These are phyloP conservation scores for Thelonectria rubi DNA, from an alignment of 2,329 filamentous ascomycete species.

Conservation along the genomic window DNA sequence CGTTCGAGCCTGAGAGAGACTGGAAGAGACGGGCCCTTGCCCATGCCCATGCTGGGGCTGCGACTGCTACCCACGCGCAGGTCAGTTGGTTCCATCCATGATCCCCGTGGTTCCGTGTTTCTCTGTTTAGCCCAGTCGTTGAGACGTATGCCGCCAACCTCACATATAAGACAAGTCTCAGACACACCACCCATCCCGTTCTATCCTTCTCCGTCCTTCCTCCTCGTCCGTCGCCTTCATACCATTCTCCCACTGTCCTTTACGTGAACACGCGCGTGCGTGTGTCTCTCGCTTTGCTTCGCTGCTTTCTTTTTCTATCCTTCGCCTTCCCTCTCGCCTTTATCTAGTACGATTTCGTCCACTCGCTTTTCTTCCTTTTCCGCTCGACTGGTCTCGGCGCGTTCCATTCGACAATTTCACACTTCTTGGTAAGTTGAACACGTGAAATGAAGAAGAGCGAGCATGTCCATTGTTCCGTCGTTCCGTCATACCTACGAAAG, in stretches of 20 bases:
- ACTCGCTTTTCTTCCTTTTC: conserved; percentile 20
- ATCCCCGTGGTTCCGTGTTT: conserved; percentile 1
- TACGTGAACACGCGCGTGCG: conserved; percentile 40
- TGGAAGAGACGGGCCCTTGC: conserved; percentile 25
- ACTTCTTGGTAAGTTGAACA: conserved; percentile 14
- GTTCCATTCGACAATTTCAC: neutral
- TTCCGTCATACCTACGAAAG: neutral
- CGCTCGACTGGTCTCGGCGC: conserved; percentile 22
- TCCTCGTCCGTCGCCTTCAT: conserved; percentile 13
- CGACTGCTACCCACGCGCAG: conserved; percentile 24
- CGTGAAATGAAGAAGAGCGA: neutral
- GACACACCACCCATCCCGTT: conserved; percentile 1
- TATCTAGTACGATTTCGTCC: conserved; percentile 16
- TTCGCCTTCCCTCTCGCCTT: conserved; percentile 21
- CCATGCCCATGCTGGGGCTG: conserved; percentile 36
- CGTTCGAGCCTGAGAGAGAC: conserved; percentile 23
- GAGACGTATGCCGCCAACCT: conserved; percentile 6
- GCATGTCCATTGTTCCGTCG: neutral
- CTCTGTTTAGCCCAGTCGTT: conserved; percentile 5
- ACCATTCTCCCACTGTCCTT: conserved; percentile 20
- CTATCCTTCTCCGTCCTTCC: conserved; percentile 18
- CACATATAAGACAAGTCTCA: conserved; percentile 33
- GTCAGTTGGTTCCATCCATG: conserved; percentile 19
- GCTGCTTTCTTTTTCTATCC: conserved; percentile 25
- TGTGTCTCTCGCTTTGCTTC: conserved; percentile 34